Base-by-base conservation (phyloP, 192 early-diverging fungal genomes). In the Lobosporangium transversale region DNA sequence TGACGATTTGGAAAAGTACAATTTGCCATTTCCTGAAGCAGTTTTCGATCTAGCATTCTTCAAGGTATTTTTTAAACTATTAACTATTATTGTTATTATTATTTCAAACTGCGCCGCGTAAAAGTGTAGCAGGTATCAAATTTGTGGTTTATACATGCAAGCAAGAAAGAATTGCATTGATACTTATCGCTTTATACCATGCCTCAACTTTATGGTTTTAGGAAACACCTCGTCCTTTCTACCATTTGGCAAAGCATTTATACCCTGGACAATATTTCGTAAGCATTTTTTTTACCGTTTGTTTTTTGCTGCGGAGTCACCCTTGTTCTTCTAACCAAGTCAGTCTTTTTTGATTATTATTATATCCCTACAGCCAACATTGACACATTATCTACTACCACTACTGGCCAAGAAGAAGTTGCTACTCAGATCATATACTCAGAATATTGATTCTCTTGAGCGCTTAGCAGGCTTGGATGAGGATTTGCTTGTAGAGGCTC, bases 371-470 rank as follows among this genome's bases (percentile, higher is more conserved):
- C 60, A 87, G 71, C 96, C 97, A 1, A 97, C 97, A 0, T 75
- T 86, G 51, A 89, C 88, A 8, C 97, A 99, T 64, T 94, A 95
- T 60, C 95, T 99, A 62, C 84, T 99, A 36, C 83, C 83, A 12
- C 83, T 96, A 36, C 68, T 99, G 30, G 86, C 83, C 18, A 74
- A 93, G 30, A 89, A 91, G 57, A 83, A 88, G 0, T 18, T 93
- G 27, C 84, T 99, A 15, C 81, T 91, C 27, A 81, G 95, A 29
- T 90, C 92, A 56, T 97, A 94, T 76, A 98, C 96, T 23, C 97
- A 99, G 76, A 99, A 99, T 70, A 97, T 99, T 59, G 97, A 99
- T 82, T 94, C 91, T 11, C 79, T 99, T 17, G 97, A 99, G 80
- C 88, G 94, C 11, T 63, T 92, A 1, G 91, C 96, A 10, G 95